phyloP scores from a whole-genome alignment of 2,329 filamentous ascomycete species.

The Celoporthe dispersa region DNA sequence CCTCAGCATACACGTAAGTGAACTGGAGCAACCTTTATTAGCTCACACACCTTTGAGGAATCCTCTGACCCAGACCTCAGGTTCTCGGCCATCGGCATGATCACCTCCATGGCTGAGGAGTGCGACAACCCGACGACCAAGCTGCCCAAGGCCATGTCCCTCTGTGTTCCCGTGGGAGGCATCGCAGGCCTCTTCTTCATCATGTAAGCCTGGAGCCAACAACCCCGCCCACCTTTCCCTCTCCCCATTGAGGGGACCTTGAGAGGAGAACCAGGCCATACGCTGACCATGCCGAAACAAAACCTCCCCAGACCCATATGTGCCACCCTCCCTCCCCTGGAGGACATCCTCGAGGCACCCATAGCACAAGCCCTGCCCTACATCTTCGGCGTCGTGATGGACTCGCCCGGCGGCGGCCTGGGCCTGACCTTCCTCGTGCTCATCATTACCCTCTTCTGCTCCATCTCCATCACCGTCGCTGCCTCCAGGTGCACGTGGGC shows the following conservation, averaged over 20 bases:
- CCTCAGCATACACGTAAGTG: slow-evolving; percentile 55
- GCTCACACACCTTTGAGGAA: too few relatives aligned
- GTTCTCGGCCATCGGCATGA: slow-evolving; percentile 65
- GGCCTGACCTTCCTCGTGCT: slow-evolving; percentile 57
- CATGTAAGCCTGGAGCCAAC: slow-evolving; percentile 1
- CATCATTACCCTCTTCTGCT: slow-evolving; percentile 61
- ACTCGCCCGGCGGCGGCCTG: slow-evolving; percentile 54
- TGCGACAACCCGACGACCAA: slow-evolving; percentile 56
- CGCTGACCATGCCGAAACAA: neutral
- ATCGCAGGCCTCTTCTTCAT: slow-evolving; percentile 59
- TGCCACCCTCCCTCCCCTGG: slow-evolving; percentile 45
- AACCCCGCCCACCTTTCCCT: too few relatives aligned
- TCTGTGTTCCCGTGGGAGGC: slow-evolving; percentile 57
- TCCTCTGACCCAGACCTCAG: slow-evolving; percentile 29
- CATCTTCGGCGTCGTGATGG: slow-evolving; percentile 57
- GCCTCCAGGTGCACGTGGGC: slow-evolving; percentile 70
- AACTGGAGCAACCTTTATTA: too few relatives aligned
- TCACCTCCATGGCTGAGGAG: slow-evolving; percentile 66
- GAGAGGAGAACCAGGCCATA: neutral
- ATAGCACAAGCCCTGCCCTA: slow-evolving; percentile 59
- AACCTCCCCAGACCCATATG: slow-evolving; percentile 52
- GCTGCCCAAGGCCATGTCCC: slow-evolving; percentile 55
- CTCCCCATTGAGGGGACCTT: too few relatives aligned
- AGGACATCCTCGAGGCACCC: slow-evolving; percentile 50
- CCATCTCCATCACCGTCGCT: slow-evolving; percentile 69